Evolutionary conservation across 2,329 filamentous ascomycete genomes (phyloP), one percentile per base, ranked within the genome.

Genomic region (Arthrocladium fulminans): DNA sequence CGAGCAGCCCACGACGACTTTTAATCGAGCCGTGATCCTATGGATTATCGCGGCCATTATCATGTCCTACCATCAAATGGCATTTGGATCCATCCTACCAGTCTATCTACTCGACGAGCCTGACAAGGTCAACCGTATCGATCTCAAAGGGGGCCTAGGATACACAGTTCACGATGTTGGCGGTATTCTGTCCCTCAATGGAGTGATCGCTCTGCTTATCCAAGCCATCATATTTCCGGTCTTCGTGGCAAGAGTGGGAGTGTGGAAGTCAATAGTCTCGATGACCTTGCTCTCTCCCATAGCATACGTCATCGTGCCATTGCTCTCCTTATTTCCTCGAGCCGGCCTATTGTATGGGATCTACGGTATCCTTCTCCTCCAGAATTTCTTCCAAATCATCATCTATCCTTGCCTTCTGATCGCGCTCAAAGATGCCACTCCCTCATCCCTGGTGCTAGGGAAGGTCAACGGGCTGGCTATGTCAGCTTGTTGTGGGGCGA

Each of bases 341-440:
- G 66, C 74, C 0, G 76, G 13, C 12, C 3, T 39, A 27, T n/a
- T n/a, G n/a, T n/a, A n/a, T n/a, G 44, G 44, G 3, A 79, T 84
- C 51, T 84, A 83, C 61, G 43, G 51, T 4, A 77, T 73, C 57
- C 65, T 81, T 48, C 65, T 74, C 0, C 60, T 83, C 32, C 74
- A 80, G 46, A 83, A 82, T 57, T 59, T 81, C 12, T 68, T 81
- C 30, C 76, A 75, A 39, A 83, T 83, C 57, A 70, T 80, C 47
- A 68, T 81, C n/a, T 84, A 82, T 59, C 81, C 80, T 2, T 69
- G 83, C 3, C 71, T 84, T 30, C 69, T 84, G 38, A 84, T 84
- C 56, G 68, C 83, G 25, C 76, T 84, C 69, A 84, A 84, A 64
- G 77, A 83, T 59, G 77, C 79, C 1, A 81, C 78, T 0, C 78